Evolutionary conservation across 352 stramenopile species (phyloP), one percentile per base, ranked within the genome.

Genomic region (Halophytophthora polymorphica): DNA sequence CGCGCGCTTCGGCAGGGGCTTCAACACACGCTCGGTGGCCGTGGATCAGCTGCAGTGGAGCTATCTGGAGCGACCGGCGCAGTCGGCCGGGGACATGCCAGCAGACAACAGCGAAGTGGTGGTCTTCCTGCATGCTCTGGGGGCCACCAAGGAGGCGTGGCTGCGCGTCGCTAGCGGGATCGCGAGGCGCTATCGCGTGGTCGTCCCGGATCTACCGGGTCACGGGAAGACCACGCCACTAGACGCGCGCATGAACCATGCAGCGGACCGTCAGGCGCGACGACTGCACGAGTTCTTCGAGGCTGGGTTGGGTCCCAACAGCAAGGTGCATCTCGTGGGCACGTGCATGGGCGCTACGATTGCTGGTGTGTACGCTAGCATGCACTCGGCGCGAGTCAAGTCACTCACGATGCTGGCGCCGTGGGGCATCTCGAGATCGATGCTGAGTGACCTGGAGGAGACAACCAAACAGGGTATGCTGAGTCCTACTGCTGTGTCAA

Each of bases 281-380:
- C 63, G 77, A 15, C 58, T 90, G 42, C 64, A 87, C 50, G 51
- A 66, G 38, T 88, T 90, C 53, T 61, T 90, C 23, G 61, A 84
- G 35, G 66, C 56, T 13, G 65, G 71, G 13, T 53, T 88, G 23
- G 63, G 66, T 13, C 51, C 61, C 18, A 67, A 77, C 52, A 73
- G 68, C 40, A 86, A 79, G 49, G 61, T 90, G 34, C 80, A 90
- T 22, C 45, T 90, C 2, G 55, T 88, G 6, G 80, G 80, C 6
- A 83, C 71, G 29, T 87, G 72, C 36, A 90, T 90, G 72, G 77
- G 79, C 50, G 79, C 74, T 15, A 80, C 83, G 55, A 70, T 90
- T 56, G 71, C 73, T 3, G 79, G 79, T 15, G 61, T 84, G 5
- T 90, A 85, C 56, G 70, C 79, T 31, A 72, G 74, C 22, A 80